Conservation (phyloP, 306 rosid species). For the Quercus dentata region DNA sequence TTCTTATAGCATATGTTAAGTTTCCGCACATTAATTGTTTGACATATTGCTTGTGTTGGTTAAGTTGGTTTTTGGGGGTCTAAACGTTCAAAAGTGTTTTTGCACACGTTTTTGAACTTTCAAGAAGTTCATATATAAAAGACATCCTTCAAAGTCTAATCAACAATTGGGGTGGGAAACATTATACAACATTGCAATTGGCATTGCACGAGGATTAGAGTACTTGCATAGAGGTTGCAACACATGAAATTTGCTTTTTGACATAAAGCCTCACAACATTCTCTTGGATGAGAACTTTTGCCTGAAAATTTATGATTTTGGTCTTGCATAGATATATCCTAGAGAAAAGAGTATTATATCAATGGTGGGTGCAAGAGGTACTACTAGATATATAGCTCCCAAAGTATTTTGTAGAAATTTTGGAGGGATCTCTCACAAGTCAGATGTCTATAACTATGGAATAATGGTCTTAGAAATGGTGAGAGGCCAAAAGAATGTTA, state of each 20-base stretch:
- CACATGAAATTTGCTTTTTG: neutral
- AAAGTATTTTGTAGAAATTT: conserved; percentile 21
- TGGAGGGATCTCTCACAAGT: conserved; percentile 31
- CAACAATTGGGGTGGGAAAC: neutral
- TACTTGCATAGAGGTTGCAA: neutral
- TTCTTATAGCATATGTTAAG: no score
- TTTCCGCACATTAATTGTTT: no score
- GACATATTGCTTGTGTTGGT: no score
- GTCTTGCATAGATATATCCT: conserved; percentile 37
- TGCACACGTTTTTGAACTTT: no score
- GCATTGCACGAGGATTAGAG: neutral
- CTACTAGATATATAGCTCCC: conserved; percentile 36
- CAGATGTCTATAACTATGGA: conserved; percentile 46
- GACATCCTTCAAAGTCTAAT: neutral
- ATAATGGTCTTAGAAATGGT: conserved; percentile 30
- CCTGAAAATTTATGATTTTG: conserved; percentile 39
- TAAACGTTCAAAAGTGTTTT: no score
- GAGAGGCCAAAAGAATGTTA: neutral
- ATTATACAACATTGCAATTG: neutral
- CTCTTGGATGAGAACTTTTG: conserved; percentile 23
- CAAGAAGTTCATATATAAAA: neutral
- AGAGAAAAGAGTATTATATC: conserved; percentile 32
- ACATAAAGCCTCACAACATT: conserved; percentile 29
- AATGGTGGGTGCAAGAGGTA: conserved; percentile 39
- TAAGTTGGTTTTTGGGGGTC: no score